Evolutionary conservation across 2,329 filamentous ascomycete species (phyloP).

Genomic region (Fusarium sublunatum): DNA sequence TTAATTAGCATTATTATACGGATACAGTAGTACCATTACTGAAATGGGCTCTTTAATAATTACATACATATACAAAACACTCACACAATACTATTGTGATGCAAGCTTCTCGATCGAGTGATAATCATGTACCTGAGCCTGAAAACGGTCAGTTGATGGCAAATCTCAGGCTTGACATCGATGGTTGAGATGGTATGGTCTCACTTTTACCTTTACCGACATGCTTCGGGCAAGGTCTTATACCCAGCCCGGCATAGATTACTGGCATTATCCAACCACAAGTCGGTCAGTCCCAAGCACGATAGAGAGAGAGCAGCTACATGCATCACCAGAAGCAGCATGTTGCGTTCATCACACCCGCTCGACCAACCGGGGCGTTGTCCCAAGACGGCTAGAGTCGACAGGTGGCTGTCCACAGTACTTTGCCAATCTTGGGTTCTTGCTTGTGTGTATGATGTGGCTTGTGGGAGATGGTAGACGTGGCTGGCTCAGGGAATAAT

Average conservation of each 20-base stretch:
- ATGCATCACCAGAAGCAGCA: constrained; percentile 38
- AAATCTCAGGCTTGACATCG: no score
- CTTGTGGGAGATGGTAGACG: constrained; percentile 33
- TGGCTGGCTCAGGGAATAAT: constrained; percentile 33
- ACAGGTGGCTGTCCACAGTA: constrained; percentile 23
- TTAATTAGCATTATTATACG: constrained; percentile 22
- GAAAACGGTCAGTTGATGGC: background rate
- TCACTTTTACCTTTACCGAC: constrained; percentile 19
- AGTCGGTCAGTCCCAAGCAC: constrained; percentile 13
- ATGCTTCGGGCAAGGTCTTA: constrained; percentile 15
- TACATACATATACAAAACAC: constrained; percentile 5
- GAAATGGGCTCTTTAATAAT: constrained; percentile 17
- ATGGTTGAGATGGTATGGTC: background rate
- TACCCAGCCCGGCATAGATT: constrained; percentile 7
- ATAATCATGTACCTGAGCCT: background rate
- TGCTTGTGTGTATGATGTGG: constrained; percentile 8
- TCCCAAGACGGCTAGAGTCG: constrained; percentile 37
- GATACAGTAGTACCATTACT: constrained; percentile 1
- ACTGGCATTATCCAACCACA: constrained; percentile 24
- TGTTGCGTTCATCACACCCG: constrained; percentile 37
- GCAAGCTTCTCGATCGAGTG: no score
- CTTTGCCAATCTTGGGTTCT: background rate
- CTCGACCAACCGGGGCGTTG: constrained; percentile 35
- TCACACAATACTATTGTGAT: background rate
- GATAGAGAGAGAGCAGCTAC: constrained; percentile 18